Evolutionary conservation across 2,329 filamentous ascomycete genomes (phyloP), one percentile per base, ranked within the genome.

Genomic region (Scedosporium minutisporum): DNA sequence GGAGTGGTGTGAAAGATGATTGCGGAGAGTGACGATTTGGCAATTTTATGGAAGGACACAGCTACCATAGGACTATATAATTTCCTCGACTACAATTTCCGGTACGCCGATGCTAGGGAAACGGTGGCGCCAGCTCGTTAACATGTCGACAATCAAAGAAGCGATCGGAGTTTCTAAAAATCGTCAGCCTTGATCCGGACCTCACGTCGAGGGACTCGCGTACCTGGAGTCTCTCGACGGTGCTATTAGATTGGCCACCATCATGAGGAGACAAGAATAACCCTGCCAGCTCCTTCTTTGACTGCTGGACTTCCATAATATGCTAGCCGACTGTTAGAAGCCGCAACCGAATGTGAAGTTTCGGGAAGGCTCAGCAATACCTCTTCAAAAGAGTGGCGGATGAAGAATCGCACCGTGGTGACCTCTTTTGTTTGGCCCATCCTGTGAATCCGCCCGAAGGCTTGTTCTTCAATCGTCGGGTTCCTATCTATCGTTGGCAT

Each of bases 391-490:
- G 74, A 74, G 25, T 74, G 68, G 2, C 69, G 65, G 6, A 80
- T 68, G 18, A 72, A 71, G 21, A 75, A 75, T 1, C 75, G 71
- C 1, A 78, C 64, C 0, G 72, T 77, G 0, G 71, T 76, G 0
- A 79, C 73, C 46, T 72, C 68, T 27, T 66, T 68, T 0, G 55
- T 70, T 60, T 77, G 73, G 3, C 73, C 74, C 0, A 78, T 69
- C 1, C 73, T 67, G 38, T 77, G 69, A 3, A 77, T 70, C 12
- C 76, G 69, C 1, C 74, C 74, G 0, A 80, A 66, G 0, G 77
- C 77, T 65, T 79, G 76, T 3, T 78, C 77, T 64, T 80, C 76
- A 0, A 78, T 58, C 0, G 74, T 75, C 1, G 76, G 77, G 18
- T 78, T 80, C 74, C 77, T 72, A 55, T 33, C 6, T 6, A 27